phyloP scores from a whole-genome alignment of 1,284 basidiomycete species.

The Papiliotrema fonsecae region DNA sequence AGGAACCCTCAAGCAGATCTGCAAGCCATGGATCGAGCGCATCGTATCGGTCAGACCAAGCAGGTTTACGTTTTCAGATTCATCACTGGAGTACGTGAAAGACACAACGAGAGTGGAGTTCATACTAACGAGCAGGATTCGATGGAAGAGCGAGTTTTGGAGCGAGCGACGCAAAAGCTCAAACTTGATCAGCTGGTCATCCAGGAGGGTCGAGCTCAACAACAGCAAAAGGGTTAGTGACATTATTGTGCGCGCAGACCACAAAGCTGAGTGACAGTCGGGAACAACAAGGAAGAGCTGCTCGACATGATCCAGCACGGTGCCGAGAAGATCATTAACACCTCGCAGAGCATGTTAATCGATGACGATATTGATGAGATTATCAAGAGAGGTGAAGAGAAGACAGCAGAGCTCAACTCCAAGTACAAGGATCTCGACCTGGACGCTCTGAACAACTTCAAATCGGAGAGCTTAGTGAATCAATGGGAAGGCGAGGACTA shows the following conservation, averaged over 20 bases:
- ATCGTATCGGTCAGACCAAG: slow-evolving; percentile 97
- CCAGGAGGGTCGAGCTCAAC: slow-evolving; percentile 76
- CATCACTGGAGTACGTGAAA: slow-evolving; percentile 68
- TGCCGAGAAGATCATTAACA: slow-evolving; percentile 92
- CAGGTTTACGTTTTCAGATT: slow-evolving; percentile 98
- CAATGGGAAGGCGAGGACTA: slow-evolving; percentile 98
- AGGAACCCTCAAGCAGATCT: slow-evolving; percentile 98
- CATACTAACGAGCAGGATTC: slow-evolving; percentile 53
- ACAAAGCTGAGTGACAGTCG: slow-evolving; percentile 52
- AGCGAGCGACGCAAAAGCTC: slow-evolving; percentile 94
- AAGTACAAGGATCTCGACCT: slow-evolving; percentile 92
- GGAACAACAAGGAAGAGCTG: slow-evolving; percentile 86
- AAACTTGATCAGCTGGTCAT: slow-evolving; percentile 96
- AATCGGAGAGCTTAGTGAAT: slow-evolving; percentile 76
- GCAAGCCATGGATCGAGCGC: slow-evolving; percentile 98
- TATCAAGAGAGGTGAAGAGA: slow-evolving; percentile 85
- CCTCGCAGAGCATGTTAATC: slow-evolving; percentile 61
- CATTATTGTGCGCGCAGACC: neutral
- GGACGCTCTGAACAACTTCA: slow-evolving; percentile 96
- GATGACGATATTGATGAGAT: slow-evolving; percentile 94
- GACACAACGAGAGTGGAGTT: neutral
- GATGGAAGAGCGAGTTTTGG: slow-evolving; percentile 95
- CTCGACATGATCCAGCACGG: slow-evolving; percentile 99
- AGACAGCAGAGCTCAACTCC: slow-evolving; percentile 79
- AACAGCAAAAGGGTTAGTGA: slow-evolving; percentile 42